Base-by-base conservation (phyloP, 768 basidiomycete genomes). In the Coprinopsis sp. region DNA sequence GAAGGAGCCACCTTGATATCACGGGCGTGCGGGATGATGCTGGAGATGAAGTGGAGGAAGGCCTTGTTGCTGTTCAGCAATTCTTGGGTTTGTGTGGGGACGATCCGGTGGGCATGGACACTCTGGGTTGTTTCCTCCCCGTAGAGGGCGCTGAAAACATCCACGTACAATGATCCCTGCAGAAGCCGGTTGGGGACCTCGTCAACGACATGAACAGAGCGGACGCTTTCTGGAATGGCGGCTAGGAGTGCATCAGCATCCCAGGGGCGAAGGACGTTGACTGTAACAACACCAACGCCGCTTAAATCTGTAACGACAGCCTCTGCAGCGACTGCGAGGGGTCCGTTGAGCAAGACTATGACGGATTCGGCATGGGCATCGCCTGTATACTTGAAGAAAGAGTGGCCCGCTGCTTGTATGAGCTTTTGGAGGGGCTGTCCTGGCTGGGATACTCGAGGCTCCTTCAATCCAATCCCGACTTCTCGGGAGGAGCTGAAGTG, bases 201-300 rank as follows among this genome's bases (percentile, higher is more conserved):
- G 51, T 91, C 88, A 22, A 91, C 65, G 48, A 94, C 84, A 55
- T 89, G 75, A 6, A 94, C 67, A 21, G 64, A 66, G 56, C 67
- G 72, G 18, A 72, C 82, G 13, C 76, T 76, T 5, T 70, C 42
- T 5, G 91, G 91, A 27, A 94, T 58, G 21, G 75, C 63, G 12
- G 59, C 62, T 51, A 71, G 73, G 50, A 95, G 71, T n/a, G 78
- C 75, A 16, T 71, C 68, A 49, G 82, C 79, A 56, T 78, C 71
- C 92, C 92, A 93, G 19, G 92, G 88, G 37, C 87, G 79, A 43
- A 91, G 72, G n/a, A 90, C 82, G 51, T 87, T 84, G 43, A 91
- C 84, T 36, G 77, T 64, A 46, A 93, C 69, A 1, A 84, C 73
- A 2, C 82, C 90, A 8, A 91, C 62, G 10, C 81, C 78, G 7